Evolutionary conservation across 805 yeast species (phyloP).

Genomic region (Zygoascus flipseniorum): DNA sequence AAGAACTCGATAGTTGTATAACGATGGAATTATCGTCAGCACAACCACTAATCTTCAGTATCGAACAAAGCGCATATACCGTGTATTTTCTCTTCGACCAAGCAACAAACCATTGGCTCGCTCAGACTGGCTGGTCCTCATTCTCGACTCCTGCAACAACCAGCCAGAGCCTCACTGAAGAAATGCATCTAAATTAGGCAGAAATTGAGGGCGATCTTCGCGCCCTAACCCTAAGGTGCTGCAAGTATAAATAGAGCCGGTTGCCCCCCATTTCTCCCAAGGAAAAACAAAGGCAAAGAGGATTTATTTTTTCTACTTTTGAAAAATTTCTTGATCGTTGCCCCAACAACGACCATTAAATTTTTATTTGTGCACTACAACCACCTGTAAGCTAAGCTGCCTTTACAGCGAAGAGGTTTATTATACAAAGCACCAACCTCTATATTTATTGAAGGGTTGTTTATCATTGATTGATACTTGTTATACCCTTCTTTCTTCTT

Average conservation of each 20-base stretch:
- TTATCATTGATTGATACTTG: slow-evolving; percentile 2
- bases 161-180: not conserved
- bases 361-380: not conserved
- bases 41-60: too few species aligned
- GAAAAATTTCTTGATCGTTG: not conserved
- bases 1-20: too few species aligned
- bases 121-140: too few species aligned
- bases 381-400: not conserved
- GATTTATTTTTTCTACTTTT: not conserved
- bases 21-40: too few species aligned
- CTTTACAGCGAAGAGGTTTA: not conserved
- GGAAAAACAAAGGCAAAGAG: not conserved
- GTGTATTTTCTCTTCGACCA: too few species aligned
- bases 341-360: not conserved
- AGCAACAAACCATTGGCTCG: too few species aligned
- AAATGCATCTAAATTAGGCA: not conserved
- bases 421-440: not conserved
- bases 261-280: not conserved
- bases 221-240: slow-evolving; percentile 2
- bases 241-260: slow-evolving; percentile 1
- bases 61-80: too few species aligned
- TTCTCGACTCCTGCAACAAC: not conserved
- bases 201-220: not conserved
- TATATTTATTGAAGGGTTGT: not conserved
- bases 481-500: not conserved